Base-by-base conservation (phyloP, 768 basidiomycete species). In the Boletus speciosus region DNA sequence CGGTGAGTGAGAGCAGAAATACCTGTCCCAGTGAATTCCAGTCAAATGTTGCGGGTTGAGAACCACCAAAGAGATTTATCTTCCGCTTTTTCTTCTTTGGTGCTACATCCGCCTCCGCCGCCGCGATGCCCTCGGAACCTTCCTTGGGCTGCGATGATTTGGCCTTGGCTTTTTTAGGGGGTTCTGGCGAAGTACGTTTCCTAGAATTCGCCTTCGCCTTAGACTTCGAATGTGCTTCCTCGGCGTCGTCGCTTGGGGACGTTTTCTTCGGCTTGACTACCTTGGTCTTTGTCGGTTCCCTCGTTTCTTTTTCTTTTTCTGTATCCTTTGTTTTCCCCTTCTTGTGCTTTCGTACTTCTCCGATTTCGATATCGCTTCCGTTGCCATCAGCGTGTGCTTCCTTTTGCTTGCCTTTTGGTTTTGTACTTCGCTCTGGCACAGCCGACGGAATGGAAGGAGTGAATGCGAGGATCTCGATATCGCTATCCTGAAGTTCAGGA, bases 81-180 rank as follows among this genome's bases (percentile, higher is more conserved):
- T 83, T 87, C 57, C 85, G 79, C 62, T 82, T 86, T 71, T 86
- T 88, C 74, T 85, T 86, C 71, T 81, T 84, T 15, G 71, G 78
- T 9, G 54, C 71, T 6, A 37, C 60, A 47, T 67, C 70, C 23
- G 65, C 49, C 23, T 63, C 68, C 29, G 15, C 63, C 15, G 51
- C 59, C 12, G 29, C 42, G 6, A 43, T 34, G 2, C 59, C 63
- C 31, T 66, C 70, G 1, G 47, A 51, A 19, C 53, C 62, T 0
- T 60, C 62, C 25, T 52, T 58, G 32, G 42, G 6, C 23, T 54
- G 61, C 10, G 52, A 51, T 40, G 57, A 15, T 45, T 64, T 64
- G 12, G 40, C 25, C 41, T 62, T 63, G 52, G 55, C 32, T 51
- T 66, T 68, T 37, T 59, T 61, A 1, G 67, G 44, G 34, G 56